A percentile compares a stretch with the other conserved stretches of the same genome.
Evolutionary conservation across 441 rosid genomes (phyloP).

Genomic region (Corymbia calophylla): DNA sequence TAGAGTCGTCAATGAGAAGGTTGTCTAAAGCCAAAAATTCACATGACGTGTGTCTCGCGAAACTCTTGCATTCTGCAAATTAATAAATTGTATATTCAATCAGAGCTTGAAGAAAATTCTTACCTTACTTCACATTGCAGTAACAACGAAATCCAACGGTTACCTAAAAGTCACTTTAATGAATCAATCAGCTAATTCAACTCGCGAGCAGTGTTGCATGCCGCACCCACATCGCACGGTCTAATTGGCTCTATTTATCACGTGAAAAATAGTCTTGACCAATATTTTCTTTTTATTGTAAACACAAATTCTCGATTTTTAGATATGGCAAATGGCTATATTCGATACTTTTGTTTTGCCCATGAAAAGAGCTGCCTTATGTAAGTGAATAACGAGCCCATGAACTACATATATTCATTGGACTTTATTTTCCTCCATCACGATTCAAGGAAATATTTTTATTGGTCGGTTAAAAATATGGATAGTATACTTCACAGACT

Average conservation of each 20-base stretch:
- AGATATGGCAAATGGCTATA: too few relatives aligned
- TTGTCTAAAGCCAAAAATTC: not conserved
- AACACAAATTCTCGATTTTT: not conserved
- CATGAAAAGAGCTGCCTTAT: not conserved
- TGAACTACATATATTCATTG: too few relatives aligned
- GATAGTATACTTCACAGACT: not conserved
- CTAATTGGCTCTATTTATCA: not conserved
- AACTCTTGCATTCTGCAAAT: not conserved
- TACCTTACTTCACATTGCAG: not conserved
- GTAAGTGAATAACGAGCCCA: not conserved
- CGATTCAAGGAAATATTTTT: not conserved
- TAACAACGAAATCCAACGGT: not conserved
- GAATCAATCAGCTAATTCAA: not conserved
- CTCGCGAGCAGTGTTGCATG: not conserved
- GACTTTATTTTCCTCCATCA: too few relatives aligned
- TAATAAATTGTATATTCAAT: not conserved
- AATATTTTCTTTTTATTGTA: not conserved
- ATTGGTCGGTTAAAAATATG: not conserved
- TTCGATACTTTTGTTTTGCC: too few relatives aligned
- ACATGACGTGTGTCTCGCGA: not conserved
- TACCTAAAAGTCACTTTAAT: not conserved
- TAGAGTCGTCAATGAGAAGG: not conserved
- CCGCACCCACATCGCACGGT: not conserved
- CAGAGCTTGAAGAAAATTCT: not conserved
- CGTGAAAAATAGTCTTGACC: not conserved